Base-by-base conservation (phyloP, 306 rosid species). In the Geum urbanum region DNA sequence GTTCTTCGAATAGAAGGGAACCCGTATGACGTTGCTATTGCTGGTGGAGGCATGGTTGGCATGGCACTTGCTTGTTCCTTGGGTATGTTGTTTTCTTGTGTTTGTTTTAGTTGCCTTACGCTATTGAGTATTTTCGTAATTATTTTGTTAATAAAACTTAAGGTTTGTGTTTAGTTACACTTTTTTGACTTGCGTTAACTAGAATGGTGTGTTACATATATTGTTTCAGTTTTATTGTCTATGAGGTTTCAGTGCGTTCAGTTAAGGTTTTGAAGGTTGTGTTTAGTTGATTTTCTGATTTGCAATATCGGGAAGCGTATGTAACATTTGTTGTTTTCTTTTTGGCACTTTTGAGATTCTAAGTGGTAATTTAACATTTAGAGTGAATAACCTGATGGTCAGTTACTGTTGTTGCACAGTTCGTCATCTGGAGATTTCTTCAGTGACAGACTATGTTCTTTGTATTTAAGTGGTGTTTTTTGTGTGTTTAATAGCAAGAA, bases 41-140 rank as follows among this genome's bases (percentile, higher is more conserved):
- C 90, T 76, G 98, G 98, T 83, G 97, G 97, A 14, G 97, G 98
- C 74, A 84, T 90, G 97, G 98, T 88, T 67, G 98, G 98, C 79
- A 67, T 94, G 88, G 86, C 97, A 75, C 60, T 94, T 74, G 90
- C 97, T 78, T 87, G 95, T 82, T 94, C 96, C 83, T 87, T 94
- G 86, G 98, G 98, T 94, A 75, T 52, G 92, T 79, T 44, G 63
- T 74, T 67, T 16, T 69, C 37, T 71, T 77, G 44, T 67, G 59
- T 57, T 46, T 53, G 74, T 49, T 70, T 71, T 62, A 3, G 59
- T 66, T 44, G 37, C 48, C 15, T 55, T 59, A 1, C 47, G 53
- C 0, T 45, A 27, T 64, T 22, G 79, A 64, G 53, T 9, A 24
- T 18, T 63, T 8, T 47, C 12, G 58, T 19, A 16, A 54, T 13